Conservation (phyloP, 306 rosid genomes). For the Boehmeria nivea region DNA sequence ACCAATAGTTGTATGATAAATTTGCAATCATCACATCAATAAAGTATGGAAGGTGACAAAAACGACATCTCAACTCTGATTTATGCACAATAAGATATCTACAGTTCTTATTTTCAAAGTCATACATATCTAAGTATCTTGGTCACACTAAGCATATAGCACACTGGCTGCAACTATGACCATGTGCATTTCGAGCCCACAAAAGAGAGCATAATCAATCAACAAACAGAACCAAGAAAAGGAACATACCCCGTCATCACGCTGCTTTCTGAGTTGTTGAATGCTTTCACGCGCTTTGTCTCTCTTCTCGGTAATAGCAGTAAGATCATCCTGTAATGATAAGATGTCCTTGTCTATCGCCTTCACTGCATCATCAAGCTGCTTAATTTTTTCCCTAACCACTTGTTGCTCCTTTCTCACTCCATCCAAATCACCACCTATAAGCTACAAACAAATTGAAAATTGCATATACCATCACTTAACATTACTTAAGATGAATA, state of each 20-base stretch:
- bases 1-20: too few species aligned
- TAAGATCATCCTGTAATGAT: slow-evolving; percentile 62
- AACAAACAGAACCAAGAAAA: neutral
- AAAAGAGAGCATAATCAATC: neutral
- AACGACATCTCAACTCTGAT: too few species aligned
- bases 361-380: slow-evolving; percentile 61
- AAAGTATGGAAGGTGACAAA: too few species aligned
- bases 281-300: slow-evolving; percentile 59
- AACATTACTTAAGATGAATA: neutral
- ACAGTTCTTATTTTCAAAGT: too few species aligned
- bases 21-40: too few species aligned
- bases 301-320: slow-evolving; percentile 53
- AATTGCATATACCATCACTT: slow-evolving; percentile 5
- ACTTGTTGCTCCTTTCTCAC: slow-evolving; percentile 81
- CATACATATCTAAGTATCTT: too few species aligned
- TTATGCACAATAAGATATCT: too few species aligned
- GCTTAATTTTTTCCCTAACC: slow-evolving; percentile 71
- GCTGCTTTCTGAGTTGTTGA: slow-evolving; percentile 61
- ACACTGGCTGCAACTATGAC: neutral
- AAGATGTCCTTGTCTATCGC: slow-evolving; percentile 53
- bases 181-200: neutral
- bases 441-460: slow-evolving; percentile 37
- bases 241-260: slow-evolving; percentile 70
- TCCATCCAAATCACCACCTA: slow-evolving; percentile 86
- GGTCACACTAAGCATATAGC: too few species aligned